Base-by-base conservation (phyloP, 805 yeast species). In the Lipomyces mesembrius region DNA sequence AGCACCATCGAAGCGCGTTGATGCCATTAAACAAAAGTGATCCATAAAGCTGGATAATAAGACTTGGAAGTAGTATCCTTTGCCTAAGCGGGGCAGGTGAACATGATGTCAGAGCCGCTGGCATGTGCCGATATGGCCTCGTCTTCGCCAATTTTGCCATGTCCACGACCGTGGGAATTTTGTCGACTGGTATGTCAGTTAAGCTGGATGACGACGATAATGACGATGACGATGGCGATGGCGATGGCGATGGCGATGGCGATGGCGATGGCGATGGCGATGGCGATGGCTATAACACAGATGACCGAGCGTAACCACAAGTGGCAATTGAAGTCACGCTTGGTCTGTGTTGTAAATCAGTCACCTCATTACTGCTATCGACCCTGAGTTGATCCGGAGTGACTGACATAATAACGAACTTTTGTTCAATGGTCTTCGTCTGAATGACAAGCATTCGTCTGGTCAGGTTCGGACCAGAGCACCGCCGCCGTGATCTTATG, bases 341-440 rank as follows among this genome's bases (percentile, higher is more conserved):
- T n/a, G 20, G 3, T 17, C 49, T 8, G 20, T 43, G 2, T 0
- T 43, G 49, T 14, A 37, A 37, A 37, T 37, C 20, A 2, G 49
- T 17, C 20, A 43, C 22, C 49, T 43, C 49, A 2, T n/a, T 2
- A 8, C 22, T 43, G 49, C 7, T 2, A 43, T n/a, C 49, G 11
- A 43, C 22, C 7, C 14, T 43, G 49, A 43, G 55, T 52, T 52
- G 27, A 29, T 52, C 34, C 7, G 55, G 9, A n/a, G 29, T 52
- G n/a, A 20, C 61, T 20, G 61, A 39, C n/a, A 59, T 35, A 8
- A 59, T 12, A 27, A 59, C 61, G 20, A 59, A 59, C 39, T 59
- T 59, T 46, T 59, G 61, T 14, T 52, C 25, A 35, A 17, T 34
- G 9, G 64, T 20, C 20, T 52, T 52, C 32, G n/a, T 29, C 3